A percentile compares a stretch with the other conserved stretches of the same genome.
Evolutionary conservation across 2,329 filamentous ascomycete species (phyloP).

Genomic region (Sporothrix globosa): DNA sequence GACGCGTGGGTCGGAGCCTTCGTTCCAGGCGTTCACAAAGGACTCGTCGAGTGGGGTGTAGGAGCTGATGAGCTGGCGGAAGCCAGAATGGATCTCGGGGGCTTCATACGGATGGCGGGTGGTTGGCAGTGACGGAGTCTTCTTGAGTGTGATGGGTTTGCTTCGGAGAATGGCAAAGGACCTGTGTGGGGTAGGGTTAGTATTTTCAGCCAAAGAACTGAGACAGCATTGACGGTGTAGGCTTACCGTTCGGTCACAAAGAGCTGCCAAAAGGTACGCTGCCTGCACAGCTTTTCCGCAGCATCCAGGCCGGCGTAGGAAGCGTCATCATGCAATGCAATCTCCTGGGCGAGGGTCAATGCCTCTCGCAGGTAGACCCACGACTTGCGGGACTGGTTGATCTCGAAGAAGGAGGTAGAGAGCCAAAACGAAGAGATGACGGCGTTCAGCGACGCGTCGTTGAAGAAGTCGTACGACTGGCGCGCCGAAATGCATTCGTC

Average conservation of each 20-base stretch:
- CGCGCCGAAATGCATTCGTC: slow-evolving; percentile 61
- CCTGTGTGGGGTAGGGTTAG: slow-evolving; percentile 44
- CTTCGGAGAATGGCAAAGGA: slow-evolving; percentile 66
- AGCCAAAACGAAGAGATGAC: slow-evolving; percentile 67
- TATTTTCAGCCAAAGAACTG: neutral
- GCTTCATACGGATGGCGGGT: slow-evolving; percentile 58
- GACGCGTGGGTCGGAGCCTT: slow-evolving; percentile 50
- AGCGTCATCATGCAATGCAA: slow-evolving; percentile 62
- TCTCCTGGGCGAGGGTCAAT: slow-evolving; percentile 61
- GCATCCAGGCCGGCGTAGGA: slow-evolving; percentile 54
- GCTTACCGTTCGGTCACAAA: slow-evolving; percentile 64
- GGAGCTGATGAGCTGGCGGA: slow-evolving; percentile 62
- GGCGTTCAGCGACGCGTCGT: slow-evolving; percentile 57
- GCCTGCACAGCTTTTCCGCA: slow-evolving; percentile 57
- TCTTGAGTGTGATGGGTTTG: slow-evolving; percentile 63
- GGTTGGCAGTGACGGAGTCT: slow-evolving; percentile 59
- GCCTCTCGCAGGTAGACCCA: slow-evolving; percentile 66
- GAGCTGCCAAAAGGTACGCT: slow-evolving; percentile 64
- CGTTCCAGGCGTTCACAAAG: slow-evolving; percentile 67
- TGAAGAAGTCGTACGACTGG: slow-evolving; percentile 60
- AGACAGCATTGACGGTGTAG: neutral
- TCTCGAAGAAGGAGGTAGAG: slow-evolving; percentile 63
- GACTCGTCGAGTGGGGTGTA: slow-evolving; percentile 66
- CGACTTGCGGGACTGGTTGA: slow-evolving; percentile 63
- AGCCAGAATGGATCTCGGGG: slow-evolving; percentile 58